A percentile compares a stretch with the other conserved stretches of the same genome.
Evolutionary conservation across 495 filamentous ascomycete species (phyloP).

Genomic region (Penicillium crystallinum): DNA sequence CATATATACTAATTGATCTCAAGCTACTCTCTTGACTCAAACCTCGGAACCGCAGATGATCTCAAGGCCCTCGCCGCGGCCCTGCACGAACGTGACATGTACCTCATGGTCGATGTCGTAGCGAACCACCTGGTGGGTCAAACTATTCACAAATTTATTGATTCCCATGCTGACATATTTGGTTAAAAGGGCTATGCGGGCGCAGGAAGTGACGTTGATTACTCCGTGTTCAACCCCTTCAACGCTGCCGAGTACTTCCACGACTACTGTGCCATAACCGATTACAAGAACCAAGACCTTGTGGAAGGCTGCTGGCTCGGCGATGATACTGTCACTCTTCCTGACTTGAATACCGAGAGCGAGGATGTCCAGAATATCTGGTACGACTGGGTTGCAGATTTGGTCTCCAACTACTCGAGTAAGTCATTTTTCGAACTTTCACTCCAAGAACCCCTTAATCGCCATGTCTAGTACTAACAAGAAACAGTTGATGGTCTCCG

Average conservation of each 20-base stretch:
- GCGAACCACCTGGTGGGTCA: slow-evolving; percentile 64
- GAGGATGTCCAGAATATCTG: slow-evolving; percentile 51
- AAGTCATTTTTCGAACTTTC: neutral
- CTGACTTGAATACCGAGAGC: slow-evolving; percentile 65
- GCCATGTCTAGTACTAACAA: neutral
- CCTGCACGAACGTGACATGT: slow-evolving; percentile 59
- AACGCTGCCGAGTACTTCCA: slow-evolving; percentile 62
- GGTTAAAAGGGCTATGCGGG: slow-evolving; percentile 49
- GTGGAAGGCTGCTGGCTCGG: slow-evolving; percentile 60
- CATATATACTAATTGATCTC: neutral
- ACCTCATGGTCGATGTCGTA: slow-evolving; percentile 75
- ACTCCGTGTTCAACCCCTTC: slow-evolving; percentile 60
- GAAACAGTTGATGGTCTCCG: slow-evolving; percentile 65
- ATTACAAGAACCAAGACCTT: slow-evolving; percentile 55
- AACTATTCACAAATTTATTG: neutral
- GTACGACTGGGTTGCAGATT: slow-evolving; percentile 58
- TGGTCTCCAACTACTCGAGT: slow-evolving; percentile 64
- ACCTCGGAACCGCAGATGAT: slow-evolving; percentile 64
- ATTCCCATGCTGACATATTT: neutral
- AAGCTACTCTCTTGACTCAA: slow-evolving; percentile 55
- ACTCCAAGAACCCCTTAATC: neutral
- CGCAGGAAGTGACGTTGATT: slow-evolving; percentile 50
- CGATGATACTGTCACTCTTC: slow-evolving; percentile 55
- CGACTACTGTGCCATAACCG: slow-evolving; percentile 53
- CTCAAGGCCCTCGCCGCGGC: slow-evolving; percentile 54